These are phyloP conservation scores for Sporothrix brunneoviolacea DNA, from an alignment of 2,329 filamentous ascomycete genomes.

Conservation along the genomic window DNA sequence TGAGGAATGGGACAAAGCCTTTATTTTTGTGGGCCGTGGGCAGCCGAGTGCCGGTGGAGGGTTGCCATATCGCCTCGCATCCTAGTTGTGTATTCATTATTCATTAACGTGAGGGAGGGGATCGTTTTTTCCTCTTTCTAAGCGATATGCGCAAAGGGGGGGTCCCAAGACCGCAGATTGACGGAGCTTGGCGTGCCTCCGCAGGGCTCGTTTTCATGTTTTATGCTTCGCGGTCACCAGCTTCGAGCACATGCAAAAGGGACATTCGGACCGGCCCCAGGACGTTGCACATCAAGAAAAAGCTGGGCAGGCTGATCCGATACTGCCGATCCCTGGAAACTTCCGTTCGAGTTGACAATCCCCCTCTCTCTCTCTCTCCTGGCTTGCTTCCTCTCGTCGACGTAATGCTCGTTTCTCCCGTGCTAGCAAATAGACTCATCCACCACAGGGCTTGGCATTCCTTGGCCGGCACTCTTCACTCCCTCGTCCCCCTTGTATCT, in stretches of 20 bases:
- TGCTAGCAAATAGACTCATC: conserved; percentile 13
- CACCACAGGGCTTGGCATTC: conserved; percentile 12
- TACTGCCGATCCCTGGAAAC: conserved; percentile 12
- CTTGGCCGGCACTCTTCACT: conserved; percentile 11
- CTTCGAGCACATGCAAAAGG: not conserved
- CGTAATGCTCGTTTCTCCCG: conserved; percentile 3
- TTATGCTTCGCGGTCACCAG: too few species aligned
- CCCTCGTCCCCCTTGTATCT: too few species aligned
- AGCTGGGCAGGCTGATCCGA: conserved; percentile 7
- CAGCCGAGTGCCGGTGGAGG: conserved; percentile 10
- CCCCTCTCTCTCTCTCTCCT: not conserved
- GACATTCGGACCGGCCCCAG: not conserved
- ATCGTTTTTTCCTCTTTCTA: too few species aligned
- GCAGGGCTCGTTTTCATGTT: too few species aligned
- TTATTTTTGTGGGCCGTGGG: not conserved
- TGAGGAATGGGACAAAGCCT: too few species aligned
- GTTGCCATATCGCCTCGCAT: too few species aligned
- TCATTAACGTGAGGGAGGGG: too few species aligned
- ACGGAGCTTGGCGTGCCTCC: too few species aligned
- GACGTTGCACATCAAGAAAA: conserved; percentile 8
- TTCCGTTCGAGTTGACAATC: too few species aligned
- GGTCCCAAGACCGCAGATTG: too few species aligned
- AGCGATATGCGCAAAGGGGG: too few species aligned
- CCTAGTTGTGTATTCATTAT: too few species aligned
- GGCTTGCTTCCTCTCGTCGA: not conserved